phyloP scores from a whole-genome alignment of 1,284 basidiomycete genomes.

The Melanopsichium pennsylvanicum region DNA sequence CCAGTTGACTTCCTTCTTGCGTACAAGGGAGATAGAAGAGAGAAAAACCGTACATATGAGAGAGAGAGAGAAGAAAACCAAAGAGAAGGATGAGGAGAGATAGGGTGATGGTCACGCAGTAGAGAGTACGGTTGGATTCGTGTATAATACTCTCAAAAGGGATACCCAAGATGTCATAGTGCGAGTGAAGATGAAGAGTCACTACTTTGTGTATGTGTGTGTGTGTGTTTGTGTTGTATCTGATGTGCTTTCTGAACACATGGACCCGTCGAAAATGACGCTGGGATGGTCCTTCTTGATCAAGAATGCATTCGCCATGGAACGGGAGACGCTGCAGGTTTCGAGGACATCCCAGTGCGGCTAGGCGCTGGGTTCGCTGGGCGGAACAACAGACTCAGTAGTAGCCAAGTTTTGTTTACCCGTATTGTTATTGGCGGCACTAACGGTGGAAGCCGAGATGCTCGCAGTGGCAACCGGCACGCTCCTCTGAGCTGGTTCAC shows the following conservation, averaged over 20 bases:
- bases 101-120: slow-evolving; percentile 4
- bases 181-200: slow-evolving; percentile 1
- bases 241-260: too few species aligned
- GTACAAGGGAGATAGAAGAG: slow-evolving; percentile 8
- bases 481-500: slow-evolving; percentile 41
- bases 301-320: too few species aligned
- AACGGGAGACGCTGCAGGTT: too few species aligned
- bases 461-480: slow-evolving; percentile 18
- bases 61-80: neutral
- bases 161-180: slow-evolving; percentile 3
- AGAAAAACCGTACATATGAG: too few species aligned
- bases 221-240: too few species aligned
- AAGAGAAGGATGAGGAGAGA: slow-evolving; percentile 1
- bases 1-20: too few species aligned
- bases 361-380: slow-evolving; percentile 18
- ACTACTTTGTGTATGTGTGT: too few species aligned
- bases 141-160: slow-evolving; percentile 17
- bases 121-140: slow-evolving; percentile 14
- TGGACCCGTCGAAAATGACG: too few species aligned
- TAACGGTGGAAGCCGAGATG: slow-evolving; percentile 7
- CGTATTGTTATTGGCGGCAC: neutral
- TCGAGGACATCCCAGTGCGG: too few species aligned
- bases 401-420: too few species aligned
- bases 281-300: too few species aligned
- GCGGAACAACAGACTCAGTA: too few species aligned